Evolutionary conservation across 805 yeast genomes (phyloP).

Genomic region (Metschnikowia sp.): DNA sequence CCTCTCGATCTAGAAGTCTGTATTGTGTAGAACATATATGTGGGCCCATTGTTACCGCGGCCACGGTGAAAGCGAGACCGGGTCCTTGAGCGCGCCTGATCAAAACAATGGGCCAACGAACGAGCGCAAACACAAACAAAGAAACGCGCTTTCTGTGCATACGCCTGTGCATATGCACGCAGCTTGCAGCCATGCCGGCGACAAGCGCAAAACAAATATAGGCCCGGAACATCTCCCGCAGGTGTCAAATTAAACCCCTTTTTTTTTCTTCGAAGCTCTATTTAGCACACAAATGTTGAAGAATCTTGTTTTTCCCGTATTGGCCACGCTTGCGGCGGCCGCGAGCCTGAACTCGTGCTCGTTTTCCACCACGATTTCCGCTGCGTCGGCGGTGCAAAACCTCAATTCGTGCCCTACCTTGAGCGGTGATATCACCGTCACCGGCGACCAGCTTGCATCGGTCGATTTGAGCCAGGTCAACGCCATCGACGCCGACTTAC

Average conservation of each 20-base stretch:
- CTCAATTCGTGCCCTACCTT: constrained; percentile 41
- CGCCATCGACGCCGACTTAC: constrained; percentile 29
- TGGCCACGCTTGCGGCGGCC: constrained; percentile 13
- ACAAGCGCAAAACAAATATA: neutral
- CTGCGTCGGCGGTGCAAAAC: constrained; percentile 31
- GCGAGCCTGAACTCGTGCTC: constrained; percentile 29
- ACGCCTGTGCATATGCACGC: neutral
- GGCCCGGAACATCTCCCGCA: neutral
- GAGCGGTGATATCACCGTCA: constrained; percentile 36
- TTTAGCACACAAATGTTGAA: neutral
- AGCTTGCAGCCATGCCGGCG: neutral
- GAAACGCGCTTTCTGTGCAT: neutral
- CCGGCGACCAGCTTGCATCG: constrained; percentile 30
- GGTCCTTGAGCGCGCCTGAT: too few relatives aligned
- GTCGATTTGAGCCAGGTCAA: constrained; percentile 30
- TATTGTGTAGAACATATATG: too few relatives aligned
- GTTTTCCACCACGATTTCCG: constrained; percentile 37
- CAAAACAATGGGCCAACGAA: too few relatives aligned
- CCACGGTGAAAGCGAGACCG: too few relatives aligned
- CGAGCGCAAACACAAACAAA: neutral
- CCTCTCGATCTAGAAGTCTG: too few relatives aligned
- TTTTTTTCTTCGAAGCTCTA: neutral
- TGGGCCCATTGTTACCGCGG: too few relatives aligned
- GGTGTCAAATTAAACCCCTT: neutral
- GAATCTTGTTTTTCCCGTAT: constrained; percentile 6